These are phyloP conservation scores for Talaromyces marneffei DNA, from an alignment of 2,329 filamentous ascomycete genomes.

Conservation along the genomic window DNA sequence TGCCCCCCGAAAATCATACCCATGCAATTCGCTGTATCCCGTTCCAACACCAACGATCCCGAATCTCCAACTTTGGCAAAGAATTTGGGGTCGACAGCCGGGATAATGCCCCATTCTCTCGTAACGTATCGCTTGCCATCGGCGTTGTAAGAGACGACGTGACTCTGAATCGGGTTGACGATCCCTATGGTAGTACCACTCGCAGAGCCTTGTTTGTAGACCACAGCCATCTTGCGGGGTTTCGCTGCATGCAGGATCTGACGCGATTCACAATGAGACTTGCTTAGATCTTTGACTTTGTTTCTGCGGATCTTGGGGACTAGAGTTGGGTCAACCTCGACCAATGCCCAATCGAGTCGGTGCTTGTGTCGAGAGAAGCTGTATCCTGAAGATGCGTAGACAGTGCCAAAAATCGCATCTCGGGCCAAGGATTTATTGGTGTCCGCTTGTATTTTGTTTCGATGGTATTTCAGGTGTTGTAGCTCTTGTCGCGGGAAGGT, in stretches of 20 bases:
- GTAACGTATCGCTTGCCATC: slow-evolving; percentile 4
- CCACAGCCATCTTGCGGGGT: not conserved
- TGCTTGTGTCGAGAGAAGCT: not conserved
- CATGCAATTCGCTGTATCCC: not conserved
- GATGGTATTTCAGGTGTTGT: not conserved
- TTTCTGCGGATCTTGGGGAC: not conserved
- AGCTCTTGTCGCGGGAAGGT: not conserved
- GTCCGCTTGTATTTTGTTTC: not conserved
- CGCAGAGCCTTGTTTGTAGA: slow-evolving; percentile 6
- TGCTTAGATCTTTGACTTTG: not conserved
- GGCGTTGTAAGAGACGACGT: slow-evolving; percentile 5
- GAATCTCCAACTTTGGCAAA: slow-evolving; percentile 9
- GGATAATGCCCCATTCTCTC: slow-evolving; percentile 7
- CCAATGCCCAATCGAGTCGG: slow-evolving; percentile 12
- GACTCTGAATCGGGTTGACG: slow-evolving; percentile 7
- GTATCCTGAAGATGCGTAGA: slow-evolving; percentile 11
- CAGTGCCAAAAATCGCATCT: not conserved
- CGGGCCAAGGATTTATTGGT: not conserved
- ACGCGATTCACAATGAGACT: not conserved
- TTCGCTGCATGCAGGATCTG: not conserved
- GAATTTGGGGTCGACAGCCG: not conserved
- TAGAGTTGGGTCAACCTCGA: not conserved
- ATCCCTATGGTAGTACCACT: not conserved
- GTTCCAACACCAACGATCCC: slow-evolving; percentile 7
- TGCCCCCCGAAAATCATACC: slow-evolving; percentile 10